Conservation (phyloP, 805 yeast species). For the Myxozyma monticola region DNA sequence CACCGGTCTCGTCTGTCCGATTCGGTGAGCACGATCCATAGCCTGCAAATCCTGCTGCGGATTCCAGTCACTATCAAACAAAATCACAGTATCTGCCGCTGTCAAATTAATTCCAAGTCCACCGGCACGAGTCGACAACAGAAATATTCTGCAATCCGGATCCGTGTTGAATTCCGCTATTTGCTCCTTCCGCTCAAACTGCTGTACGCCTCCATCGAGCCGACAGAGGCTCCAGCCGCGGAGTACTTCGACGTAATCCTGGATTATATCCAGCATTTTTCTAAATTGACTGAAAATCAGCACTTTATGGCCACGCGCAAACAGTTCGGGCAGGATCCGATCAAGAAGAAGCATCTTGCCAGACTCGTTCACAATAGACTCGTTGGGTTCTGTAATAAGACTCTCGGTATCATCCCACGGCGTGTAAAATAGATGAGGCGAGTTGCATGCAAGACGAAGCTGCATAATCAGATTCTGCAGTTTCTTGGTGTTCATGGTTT, state of each 20-base stretch:
- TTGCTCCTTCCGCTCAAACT: constrained; percentile 62
- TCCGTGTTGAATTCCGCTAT: constrained; percentile 53
- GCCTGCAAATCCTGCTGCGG: constrained; percentile 97
- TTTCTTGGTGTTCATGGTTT: constrained; percentile 50
- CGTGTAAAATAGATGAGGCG: constrained; percentile 79
- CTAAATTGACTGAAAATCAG: constrained; percentile 88
- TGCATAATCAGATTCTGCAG: constrained; percentile 79
- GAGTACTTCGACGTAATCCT: constrained; percentile 63
- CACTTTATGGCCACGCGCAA: constrained; percentile 60
- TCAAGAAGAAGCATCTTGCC: constrained; percentile 73
- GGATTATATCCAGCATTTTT: constrained; percentile 72
- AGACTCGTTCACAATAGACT: constrained; percentile 54
- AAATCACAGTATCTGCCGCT: constrained; percentile 83
- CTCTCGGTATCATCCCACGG: constrained; percentile 60
- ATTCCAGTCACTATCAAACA: constrained; percentile 95
- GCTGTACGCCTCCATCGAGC: constrained; percentile 74
- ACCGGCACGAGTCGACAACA: constrained; percentile 90
- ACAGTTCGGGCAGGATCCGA: constrained; percentile 56
- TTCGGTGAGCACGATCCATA: constrained; percentile 91
- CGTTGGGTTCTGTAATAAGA: constrained; percentile 38
- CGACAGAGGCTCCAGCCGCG: constrained; percentile 53
- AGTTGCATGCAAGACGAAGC: constrained; percentile 76
- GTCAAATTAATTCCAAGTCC: constrained; percentile 88
- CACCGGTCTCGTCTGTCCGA: constrained; percentile 86
- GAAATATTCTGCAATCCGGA: constrained; percentile 51